Evolutionary conservation across 768 basidiomycete genomes (phyloP), one percentile per base, ranked within the genome.

Genomic region (Lactifluus subvellereus): DNA sequence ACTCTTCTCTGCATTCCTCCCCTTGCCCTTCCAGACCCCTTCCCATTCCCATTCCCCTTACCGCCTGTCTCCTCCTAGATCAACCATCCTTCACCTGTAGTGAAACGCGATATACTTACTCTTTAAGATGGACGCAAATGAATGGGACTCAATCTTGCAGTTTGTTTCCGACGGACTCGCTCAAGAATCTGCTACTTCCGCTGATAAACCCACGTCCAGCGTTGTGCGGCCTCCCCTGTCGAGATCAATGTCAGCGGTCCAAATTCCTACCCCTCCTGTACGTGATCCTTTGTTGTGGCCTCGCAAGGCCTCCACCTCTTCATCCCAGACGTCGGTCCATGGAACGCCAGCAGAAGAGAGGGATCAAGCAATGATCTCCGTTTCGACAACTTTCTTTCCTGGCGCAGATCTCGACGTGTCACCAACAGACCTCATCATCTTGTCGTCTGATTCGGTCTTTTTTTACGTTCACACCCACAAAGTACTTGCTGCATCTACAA

Each of bases 371-470:
- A 68, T 75, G 57, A 86, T 92, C 60, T 89, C 89, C 1, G 84
- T 93, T 40, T 91, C 89, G 16, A 93, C 91, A 32, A 89, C 89
- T 0, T 93, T 92, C 74, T 86, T 82, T 69, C 89, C 90, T 3
- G 84, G 82, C 42, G 84, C 87, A 3, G 69, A 84, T 62, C 80
- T 81, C 64, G 77, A 82, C 40, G 68, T 80, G 0, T 71, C 79
- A n/a, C 77, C 79, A 1, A 83, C 87, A 1, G 87, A 93, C 71
- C 67, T 84, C 49, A 78, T 87, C 67, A 74, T 91, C 54, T 75
- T 91, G 59, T 85, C 89, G 2, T 79, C 84, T 33, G 91, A 94
- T 69, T 80, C 82, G 18, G 89, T 94, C 45, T 90, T 91, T 74
- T 94, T 94, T 79, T 92, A 92, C 69, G 86, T 86, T 6, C 89